Evolutionary conservation across 148 eudicot species (phyloP), one percentile per base, ranked within the genome.

Genomic region (Heliosperma pusillum): DNA sequence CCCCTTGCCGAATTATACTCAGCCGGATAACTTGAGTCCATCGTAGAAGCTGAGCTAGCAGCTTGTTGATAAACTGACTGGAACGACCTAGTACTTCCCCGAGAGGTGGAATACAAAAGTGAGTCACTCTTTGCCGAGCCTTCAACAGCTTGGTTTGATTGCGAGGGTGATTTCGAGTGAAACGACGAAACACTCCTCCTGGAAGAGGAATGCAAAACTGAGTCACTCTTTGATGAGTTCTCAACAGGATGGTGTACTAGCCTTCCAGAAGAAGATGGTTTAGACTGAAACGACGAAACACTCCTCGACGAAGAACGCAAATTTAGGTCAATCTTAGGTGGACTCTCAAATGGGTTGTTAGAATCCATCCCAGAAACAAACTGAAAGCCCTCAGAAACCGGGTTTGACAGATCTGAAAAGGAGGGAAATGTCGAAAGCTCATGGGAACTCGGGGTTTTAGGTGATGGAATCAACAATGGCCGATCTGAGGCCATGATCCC

Each of bases 401-500:
- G 74, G 30, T 80, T 83, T 10, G 77, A 78, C 70, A 77, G 80
- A 81, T 85, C 86, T 22, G 75, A 45, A 65, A 82, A 70, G 65
- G 75, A 17, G 24, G 89, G 83, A 25, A 73, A 78, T 45, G 79
- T 67, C 9, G 82, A 74, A 26, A 79, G 66, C 0, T 87, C 86
- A 65, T 71, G 73, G 70, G 80, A 4, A 77, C 77, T 73, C 7
- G 84, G 83, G 66, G 84, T 85, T 78, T 74, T 42, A 44, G 86
- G 88, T 5, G 88, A 89, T 69, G 89, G 84, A 74, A 82, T 87
- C 86, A 88, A 85, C 61, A 84, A 80, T 26, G 87, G 78, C 53
- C 83, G 75, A 60, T 85, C 53, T 6, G 87, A 85, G 75, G 80
- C 60, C 92, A 87, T 90, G 86, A 88, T 86, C 80, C 66, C 47